These are phyloP conservation scores for Neurospora sp. DNA, from an alignment of 2,329 filamentous ascomycete genomes.

Conservation along the genomic window DNA sequence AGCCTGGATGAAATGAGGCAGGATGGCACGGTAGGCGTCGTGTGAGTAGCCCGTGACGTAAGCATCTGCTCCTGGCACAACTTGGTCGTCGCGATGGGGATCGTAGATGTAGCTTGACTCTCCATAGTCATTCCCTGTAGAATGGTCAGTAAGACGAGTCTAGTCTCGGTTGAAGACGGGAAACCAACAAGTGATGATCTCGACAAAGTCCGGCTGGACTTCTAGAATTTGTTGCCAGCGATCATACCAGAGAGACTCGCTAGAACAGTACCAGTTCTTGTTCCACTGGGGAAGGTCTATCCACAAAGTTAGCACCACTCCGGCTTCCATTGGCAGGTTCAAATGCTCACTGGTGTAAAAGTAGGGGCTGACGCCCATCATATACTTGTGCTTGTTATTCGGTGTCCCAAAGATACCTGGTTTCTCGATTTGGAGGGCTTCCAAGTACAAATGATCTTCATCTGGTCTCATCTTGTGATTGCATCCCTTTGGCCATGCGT, in stretches of 20 bases:
- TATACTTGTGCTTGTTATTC: constrained; percentile 25
- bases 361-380: constrained; percentile 35
- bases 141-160: not conserved
- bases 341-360: constrained; percentile 31
- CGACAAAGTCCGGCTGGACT: constrained; percentile 39
- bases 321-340: constrained; percentile 25
- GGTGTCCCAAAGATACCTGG: not conserved
- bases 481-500: constrained; percentile 35
- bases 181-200: constrained; percentile 41
- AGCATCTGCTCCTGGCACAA: constrained; percentile 35
- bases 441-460: constrained; percentile 30
- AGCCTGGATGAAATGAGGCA: constrained; percentile 38
- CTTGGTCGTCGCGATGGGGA: constrained; percentile 28
- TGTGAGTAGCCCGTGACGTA: constrained; percentile 39
- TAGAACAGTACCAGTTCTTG: constrained; percentile 48
- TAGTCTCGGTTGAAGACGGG: not conserved
- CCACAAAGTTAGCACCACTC: constrained; percentile 10
- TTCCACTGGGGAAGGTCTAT: constrained; percentile 21
- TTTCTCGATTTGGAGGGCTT: constrained; percentile 27
- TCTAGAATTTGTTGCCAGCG: constrained; percentile 44
- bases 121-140: constrained; percentile 45
- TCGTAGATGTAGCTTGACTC: constrained; percentile 49
- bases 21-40: constrained; percentile 35
- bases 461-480: constrained; percentile 26
- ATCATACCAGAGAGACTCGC: constrained; percentile 44